phyloP scores from a whole-genome alignment of 2,329 filamentous ascomycete genomes.

The Clarireedia monteithiana region DNA sequence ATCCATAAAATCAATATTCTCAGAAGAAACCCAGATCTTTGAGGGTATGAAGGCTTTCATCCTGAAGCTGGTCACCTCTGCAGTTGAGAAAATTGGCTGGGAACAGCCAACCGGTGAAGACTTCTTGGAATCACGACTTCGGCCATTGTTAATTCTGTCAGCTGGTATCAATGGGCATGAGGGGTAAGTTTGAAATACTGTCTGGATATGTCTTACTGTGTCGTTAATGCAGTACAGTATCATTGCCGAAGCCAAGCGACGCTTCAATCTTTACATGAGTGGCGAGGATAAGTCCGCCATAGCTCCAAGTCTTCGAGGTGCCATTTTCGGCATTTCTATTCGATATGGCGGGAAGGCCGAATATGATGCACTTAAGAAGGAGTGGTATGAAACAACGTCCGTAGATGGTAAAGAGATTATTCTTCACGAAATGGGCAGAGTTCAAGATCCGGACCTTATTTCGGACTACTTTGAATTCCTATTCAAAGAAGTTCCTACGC shows the following conservation, averaged over 20 bases:
- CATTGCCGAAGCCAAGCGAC: slow-evolving; percentile 64
- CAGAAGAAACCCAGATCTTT: slow-evolving; percentile 63
- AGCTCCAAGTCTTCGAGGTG: slow-evolving; percentile 71
- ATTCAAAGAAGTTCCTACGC: slow-evolving; percentile 74
- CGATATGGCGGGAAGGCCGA: slow-evolving; percentile 64
- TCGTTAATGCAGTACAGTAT: slow-evolving; percentile 39
- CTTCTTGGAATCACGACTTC: slow-evolving; percentile 73
- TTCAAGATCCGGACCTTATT: slow-evolving; percentile 57
- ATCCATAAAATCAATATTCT: slow-evolving; percentile 78
- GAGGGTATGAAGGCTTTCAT: slow-evolving; percentile 71
- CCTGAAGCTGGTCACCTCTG: slow-evolving; percentile 65
- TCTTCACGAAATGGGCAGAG: slow-evolving; percentile 66
- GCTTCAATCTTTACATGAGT: slow-evolving; percentile 72
- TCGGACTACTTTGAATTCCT: slow-evolving; percentile 64
- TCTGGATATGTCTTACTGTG: neutral
- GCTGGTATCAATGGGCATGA: slow-evolving; percentile 73
- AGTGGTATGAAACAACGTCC: slow-evolving; percentile 74
- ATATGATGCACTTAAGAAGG: slow-evolving; percentile 69
- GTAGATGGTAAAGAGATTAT: slow-evolving; percentile 89
- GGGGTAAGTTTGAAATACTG: slow-evolving; percentile 43
- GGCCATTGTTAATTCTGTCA: slow-evolving; percentile 69
- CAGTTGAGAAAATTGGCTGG: slow-evolving; percentile 78
- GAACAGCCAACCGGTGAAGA: slow-evolving; percentile 71
- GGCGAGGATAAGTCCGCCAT: slow-evolving; percentile 58
- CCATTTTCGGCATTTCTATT: slow-evolving; percentile 74